Evolutionary conservation across 805 yeast species (phyloP).

Genomic region (Yamadazyma sp.): DNA sequence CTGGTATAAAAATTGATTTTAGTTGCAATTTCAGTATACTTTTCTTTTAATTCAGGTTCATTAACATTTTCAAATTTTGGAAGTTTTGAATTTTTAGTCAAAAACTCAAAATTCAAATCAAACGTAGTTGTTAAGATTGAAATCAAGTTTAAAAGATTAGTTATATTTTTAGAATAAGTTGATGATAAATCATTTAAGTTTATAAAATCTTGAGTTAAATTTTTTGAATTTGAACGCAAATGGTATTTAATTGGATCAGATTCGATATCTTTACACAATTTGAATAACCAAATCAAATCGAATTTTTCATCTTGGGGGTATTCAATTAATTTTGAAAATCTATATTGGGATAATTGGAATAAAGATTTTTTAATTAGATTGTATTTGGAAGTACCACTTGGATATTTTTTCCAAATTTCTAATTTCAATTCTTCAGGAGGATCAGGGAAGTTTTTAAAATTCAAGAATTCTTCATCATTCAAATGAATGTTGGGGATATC

Average conservation of each 20-base stretch:
- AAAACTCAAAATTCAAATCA: slow-evolving; percentile 29
- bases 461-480: slow-evolving; percentile 22
- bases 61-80: slow-evolving; percentile 26
- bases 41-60: slow-evolving; percentile 18
- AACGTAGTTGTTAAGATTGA: slow-evolving; percentile 30
- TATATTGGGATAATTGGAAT: slow-evolving; percentile 32
- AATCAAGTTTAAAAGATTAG: slow-evolving; percentile 22
- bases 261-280: slow-evolving; percentile 45
- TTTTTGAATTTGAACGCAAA: slow-evolving; percentile 37
- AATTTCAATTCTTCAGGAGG: slow-evolving; percentile 38
- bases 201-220: slow-evolving; percentile 28
- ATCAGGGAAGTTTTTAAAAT: slow-evolving; percentile 41
- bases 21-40: slow-evolving; percentile 19
- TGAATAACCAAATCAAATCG: slow-evolving; percentile 32
- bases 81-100: slow-evolving; percentile 35
- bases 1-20: slow-evolving; percentile 29
- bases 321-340: slow-evolving; percentile 38
- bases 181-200: slow-evolving; percentile 32
- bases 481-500: slow-evolving; percentile 37
- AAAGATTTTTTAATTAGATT: slow-evolving; percentile 37
- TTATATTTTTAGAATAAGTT: slow-evolving; percentile 16
- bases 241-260: slow-evolving; percentile 48
- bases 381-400: slow-evolving; percentile 52
- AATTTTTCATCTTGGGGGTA: slow-evolving; percentile 16
- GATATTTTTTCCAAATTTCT: slow-evolving; percentile 43